A percentile compares a stretch with the other conserved stretches of the same genome.
Evolutionary conservation across 768 basidiomycete species (phyloP).

Genomic region (Boletus rubescentipes): DNA sequence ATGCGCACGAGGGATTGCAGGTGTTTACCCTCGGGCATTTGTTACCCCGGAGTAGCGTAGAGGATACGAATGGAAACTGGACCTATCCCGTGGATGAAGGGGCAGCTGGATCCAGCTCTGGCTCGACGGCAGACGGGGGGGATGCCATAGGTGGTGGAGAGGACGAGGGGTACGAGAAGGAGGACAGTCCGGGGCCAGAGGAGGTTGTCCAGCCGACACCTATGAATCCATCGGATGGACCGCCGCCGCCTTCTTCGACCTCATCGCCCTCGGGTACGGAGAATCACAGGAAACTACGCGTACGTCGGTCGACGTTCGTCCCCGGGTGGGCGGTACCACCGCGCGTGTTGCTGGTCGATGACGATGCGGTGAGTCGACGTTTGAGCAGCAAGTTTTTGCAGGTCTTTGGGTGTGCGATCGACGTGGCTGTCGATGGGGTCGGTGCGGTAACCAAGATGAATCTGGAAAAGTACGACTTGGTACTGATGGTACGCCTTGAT

Average conservation of each 20-base stretch:
- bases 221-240: constrained; percentile 20
- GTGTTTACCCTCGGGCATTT: constrained; percentile 81
- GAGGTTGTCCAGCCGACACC: constrained; percentile 44
- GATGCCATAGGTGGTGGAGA: constrained; percentile 21
- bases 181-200: constrained; percentile 31
- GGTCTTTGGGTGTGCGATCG: constrained; percentile 92
- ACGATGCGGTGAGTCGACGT: constrained; percentile 88
- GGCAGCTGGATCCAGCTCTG: constrained; percentile 8
- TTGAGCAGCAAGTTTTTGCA: constrained; percentile 91
- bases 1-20: constrained; percentile 63
- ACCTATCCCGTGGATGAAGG: constrained; percentile 43
- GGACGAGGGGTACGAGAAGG: constrained; percentile 25
- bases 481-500: constrained; percentile 76
- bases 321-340: constrained; percentile 93
- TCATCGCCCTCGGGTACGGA: constrained; percentile 10
- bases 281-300: constrained; percentile 51
- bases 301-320: constrained; percentile 76
- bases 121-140: constrained; percentile 19
- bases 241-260: constrained; percentile 13
- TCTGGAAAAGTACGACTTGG: constrained; percentile 91
- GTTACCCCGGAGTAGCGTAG: constrained; percentile 53
- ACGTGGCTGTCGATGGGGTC: constrained; percentile 91
- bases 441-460: constrained; percentile 97
- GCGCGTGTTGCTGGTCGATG: constrained; percentile 89
- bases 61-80: constrained; percentile 61